Percentiles rank a stretch among this genome's conserved stretches.
These are phyloP conservation scores for Fusarium solani-melongenae DNA, from an alignment of 2,329 filamentous ascomycete genomes.

Conservation along the genomic window DNA sequence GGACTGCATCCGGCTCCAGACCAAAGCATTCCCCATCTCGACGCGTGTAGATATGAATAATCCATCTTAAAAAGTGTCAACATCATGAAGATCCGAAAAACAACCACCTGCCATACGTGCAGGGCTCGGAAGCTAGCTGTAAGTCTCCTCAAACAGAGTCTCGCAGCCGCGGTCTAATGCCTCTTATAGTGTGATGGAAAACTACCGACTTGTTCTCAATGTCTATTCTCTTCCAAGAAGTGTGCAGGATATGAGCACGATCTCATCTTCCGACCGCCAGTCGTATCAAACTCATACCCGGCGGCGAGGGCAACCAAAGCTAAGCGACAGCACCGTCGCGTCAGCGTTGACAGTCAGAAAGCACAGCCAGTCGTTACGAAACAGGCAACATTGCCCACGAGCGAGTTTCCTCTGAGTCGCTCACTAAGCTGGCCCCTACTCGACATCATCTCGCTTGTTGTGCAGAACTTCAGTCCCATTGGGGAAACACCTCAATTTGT, in stretches of 20 bases:
- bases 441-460: conserved; percentile 39
- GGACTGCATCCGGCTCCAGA: background rate
- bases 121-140: conserved; percentile 41
- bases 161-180: background rate
- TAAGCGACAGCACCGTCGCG: background rate
- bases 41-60: background rate
- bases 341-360: background rate
- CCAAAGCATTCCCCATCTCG: background rate
- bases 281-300: background rate
- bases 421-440: conserved; percentile 35
- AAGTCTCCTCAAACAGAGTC: background rate
- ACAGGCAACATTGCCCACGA: background rate
- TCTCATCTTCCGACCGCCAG: conserved; percentile 35
- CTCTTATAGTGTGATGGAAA: conserved; percentile 37
- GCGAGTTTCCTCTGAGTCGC: background rate
- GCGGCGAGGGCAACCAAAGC: background rate
- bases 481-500: conserved; percentile 1
- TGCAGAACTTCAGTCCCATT: conserved; percentile 35
- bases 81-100: conserved; percentile 38
- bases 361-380: background rate
- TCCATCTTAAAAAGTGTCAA: too few relatives aligned
- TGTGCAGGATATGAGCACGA: conserved; percentile 42
- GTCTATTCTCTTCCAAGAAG: conserved; percentile 19
- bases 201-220: conserved; percentile 41
- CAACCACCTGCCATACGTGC: conserved; percentile 41